Percentiles rank a stretch among this genome's conserved stretches.
phyloP scores from a whole-genome alignment of 345 rosid genomes.

The Atalantia buxifolia region DNA sequence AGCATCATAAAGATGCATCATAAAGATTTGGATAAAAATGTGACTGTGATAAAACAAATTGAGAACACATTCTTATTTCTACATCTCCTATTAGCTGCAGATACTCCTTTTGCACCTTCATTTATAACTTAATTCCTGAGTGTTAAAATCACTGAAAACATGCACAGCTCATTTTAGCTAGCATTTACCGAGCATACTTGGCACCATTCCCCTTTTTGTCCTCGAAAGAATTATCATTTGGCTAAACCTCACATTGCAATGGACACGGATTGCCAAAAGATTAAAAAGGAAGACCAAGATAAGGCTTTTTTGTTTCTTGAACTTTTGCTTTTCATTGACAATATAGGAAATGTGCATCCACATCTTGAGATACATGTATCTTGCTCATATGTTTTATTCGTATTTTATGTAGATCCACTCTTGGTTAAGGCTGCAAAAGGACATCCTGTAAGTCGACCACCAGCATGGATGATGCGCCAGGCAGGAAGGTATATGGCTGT shows the following conservation, averaged over 20 bases:
- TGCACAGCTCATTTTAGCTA: background rate
- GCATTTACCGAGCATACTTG: background rate
- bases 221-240: background rate
- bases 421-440: slow-evolving; percentile 94
- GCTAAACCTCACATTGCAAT: background rate
- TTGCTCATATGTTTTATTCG: slow-evolving; percentile 1
- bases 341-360: background rate
- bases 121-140: background rate
- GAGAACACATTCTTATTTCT: background rate
- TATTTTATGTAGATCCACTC: slow-evolving; percentile 56
- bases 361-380: background rate
- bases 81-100: background rate
- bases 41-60: background rate
- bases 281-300: background rate
- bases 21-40: background rate
- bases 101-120: background rate
- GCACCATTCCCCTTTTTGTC: background rate
- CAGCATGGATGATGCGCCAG: slow-evolving; percentile 99
- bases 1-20: background rate
- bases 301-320: background rate
- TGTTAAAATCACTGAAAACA: background rate
- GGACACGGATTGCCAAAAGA: background rate
- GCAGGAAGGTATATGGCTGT: slow-evolving; percentile 99
- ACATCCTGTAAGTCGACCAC: slow-evolving; percentile 70
- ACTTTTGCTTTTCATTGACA: background rate